Percentiles rank a stretch among this genome's conserved stretches.
Conservation (phyloP, 345 rosid genomes). For the Citrus inodora region DNA sequence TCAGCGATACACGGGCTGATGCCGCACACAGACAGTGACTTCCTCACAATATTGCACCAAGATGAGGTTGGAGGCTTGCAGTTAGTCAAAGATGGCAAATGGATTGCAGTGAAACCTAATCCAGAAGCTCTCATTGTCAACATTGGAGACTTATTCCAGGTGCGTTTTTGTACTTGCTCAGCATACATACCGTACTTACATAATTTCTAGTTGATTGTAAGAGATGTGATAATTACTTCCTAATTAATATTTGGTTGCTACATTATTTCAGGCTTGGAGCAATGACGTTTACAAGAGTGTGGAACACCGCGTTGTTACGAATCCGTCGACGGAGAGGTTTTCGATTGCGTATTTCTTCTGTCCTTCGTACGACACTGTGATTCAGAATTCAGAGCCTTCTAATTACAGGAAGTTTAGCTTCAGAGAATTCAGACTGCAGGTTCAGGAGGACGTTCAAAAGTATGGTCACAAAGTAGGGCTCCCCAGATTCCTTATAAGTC, state of each 20-base stretch:
- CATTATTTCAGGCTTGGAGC: constrained; percentile 77
- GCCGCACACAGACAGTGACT: constrained; percentile 98
- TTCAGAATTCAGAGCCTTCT: constrained; percentile 46
- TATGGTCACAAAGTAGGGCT: constrained; percentile 86
- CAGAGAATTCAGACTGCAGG: constrained; percentile 65
- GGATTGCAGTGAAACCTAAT: constrained; percentile 87
- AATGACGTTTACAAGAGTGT: constrained; percentile 85
- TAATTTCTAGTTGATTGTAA: too few relatives aligned
- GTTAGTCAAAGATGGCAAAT: constrained; percentile 66
- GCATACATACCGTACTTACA: too few relatives aligned
- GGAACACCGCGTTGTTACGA: constrained; percentile 69
- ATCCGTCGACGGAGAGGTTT: constrained; percentile 67
- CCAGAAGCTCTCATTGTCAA: constrained; percentile 77
- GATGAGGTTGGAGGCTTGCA: constrained; percentile 94
- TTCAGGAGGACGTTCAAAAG: constrained; percentile 72
- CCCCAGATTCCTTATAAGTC: constrained; percentile 49
- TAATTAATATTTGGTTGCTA: background rate
- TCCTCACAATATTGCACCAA: constrained; percentile 83
- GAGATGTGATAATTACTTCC: background rate
- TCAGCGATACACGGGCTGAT: constrained; percentile 58
- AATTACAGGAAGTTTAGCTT: constrained; percentile 69
- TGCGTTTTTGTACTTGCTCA: constrained; percentile 6
- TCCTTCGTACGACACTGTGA: constrained; percentile 68
- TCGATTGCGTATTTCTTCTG: constrained; percentile 93
- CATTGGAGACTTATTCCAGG: constrained; percentile 95